Percentiles rank a stretch among this genome's conserved stretches.
phyloP scores from a whole-genome alignment of 345 rosid genomes.

The Iberis pinnata region DNA sequence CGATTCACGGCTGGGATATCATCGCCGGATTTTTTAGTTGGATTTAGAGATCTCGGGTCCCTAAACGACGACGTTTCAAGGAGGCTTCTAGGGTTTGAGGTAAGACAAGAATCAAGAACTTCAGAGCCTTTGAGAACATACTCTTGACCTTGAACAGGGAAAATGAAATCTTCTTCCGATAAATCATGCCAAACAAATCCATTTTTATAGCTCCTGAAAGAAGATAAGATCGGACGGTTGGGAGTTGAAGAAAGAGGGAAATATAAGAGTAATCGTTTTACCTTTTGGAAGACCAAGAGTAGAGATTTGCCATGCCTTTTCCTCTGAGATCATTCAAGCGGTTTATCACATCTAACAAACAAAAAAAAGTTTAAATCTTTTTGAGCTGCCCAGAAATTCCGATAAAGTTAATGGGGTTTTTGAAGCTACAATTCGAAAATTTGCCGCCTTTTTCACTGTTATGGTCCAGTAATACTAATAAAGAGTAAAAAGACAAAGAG shows the following conservation, averaged over 20 bases:
- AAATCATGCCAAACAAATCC: constrained; percentile 97
- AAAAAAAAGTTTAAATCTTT: background rate
- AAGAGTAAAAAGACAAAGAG: constrained; percentile 18
- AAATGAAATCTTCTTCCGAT: constrained; percentile 61
- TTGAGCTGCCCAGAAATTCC: background rate
- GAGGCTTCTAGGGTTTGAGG: constrained; percentile 30
- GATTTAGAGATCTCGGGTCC: constrained; percentile 31
- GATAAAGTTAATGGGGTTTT: background rate
- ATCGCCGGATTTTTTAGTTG: constrained; percentile 21
- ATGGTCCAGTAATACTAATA: no score
- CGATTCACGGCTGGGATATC: constrained; percentile 40
- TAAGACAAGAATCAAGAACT: constrained; percentile 43
- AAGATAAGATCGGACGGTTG: constrained; percentile 17
- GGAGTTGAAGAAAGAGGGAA: background rate
- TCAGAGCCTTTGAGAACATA: constrained; percentile 95
- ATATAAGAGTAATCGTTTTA: no score
- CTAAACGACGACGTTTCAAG: constrained; percentile 48
- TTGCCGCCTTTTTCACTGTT: constrained; percentile 24
- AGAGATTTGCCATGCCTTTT: constrained; percentile 73
- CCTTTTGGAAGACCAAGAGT: constrained; percentile 98
- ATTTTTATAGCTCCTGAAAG: constrained; percentile 74
- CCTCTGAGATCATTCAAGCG: constrained; percentile 82
- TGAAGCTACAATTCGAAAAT: constrained; percentile 20
- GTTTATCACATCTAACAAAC: constrained; percentile 61
- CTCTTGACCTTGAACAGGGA: constrained; percentile 78